Evolutionary conservation across 2,329 filamentous ascomycete genomes (phyloP), one percentile per base, ranked within the genome.

Genomic region (Colletotrichum limetticola): DNA sequence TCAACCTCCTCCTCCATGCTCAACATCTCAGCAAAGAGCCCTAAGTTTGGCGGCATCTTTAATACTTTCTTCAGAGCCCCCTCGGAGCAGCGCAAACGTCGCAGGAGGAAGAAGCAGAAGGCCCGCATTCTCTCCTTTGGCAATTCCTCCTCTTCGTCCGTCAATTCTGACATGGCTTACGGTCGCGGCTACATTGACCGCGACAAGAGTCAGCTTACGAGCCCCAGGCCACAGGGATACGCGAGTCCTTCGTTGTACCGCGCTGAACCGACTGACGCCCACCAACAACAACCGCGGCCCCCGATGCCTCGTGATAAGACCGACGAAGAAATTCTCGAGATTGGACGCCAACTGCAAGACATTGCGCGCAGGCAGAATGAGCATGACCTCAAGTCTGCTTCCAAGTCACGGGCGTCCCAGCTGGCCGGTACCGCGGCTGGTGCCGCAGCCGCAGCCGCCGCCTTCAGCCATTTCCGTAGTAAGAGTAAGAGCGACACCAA

Each of bases 91-190:
- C 84, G 83, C 30, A 81, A 82, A n/a, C 82, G 81, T 42, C 79
- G 76, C 65, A 79, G 80, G 52, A 76, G 75, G 32, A 83, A 85
- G 75, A 86, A 85, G 68, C 86, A 85, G 75, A 85, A 83, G 75
- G 85, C 85, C 52, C 86, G 90, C 71, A 86, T 92, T 66, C 85
- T 91, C 55, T 88, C 86, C 69, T 87, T 91, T 76, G 85, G 84
- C 37, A 92, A 91, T 77, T 91, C 89, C 2, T 93, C 91, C 1
- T 92, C 90, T 2, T 93, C 91, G 0, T 92, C 91, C 1, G 85
- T 93, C 67, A 91, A 93, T 80, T 90, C 88, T 24, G 92, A 94
- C 78, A 82, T 94, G 73, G 91, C 91, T 11, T 94, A 93, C 78
- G 91, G 92, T 11, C 86, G 83, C 67, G 91, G 90, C 19, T 92